Percentiles rank a stretch among this genome's conserved stretches.
These are phyloP conservation scores for Bacidia rubella DNA, from an alignment of 495 filamentous ascomycete species.

Conservation along the genomic window DNA sequence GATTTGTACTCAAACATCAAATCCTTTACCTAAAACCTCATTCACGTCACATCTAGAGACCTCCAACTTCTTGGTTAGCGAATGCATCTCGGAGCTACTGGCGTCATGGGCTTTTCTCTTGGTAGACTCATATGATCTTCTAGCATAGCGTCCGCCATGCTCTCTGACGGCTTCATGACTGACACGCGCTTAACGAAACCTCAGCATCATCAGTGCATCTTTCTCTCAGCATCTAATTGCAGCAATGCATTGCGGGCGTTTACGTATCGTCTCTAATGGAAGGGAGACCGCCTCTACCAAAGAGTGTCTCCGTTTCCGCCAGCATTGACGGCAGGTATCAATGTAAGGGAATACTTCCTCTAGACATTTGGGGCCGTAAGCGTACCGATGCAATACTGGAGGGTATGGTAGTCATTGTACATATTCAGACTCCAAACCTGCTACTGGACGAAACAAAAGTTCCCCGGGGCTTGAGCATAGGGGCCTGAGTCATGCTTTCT, in stretches of 20 bases:
- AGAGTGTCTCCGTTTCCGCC: no score
- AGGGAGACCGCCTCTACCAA: background rate
- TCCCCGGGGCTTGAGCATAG: no score
- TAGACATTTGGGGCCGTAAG: no score
- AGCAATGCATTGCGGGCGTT: background rate
- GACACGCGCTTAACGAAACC: conserved; percentile 14
- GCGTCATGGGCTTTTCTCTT: background rate
- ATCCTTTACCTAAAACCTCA: background rate
- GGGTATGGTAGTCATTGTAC: no score
- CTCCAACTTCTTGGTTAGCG: background rate
- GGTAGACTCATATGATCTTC: conserved; percentile 5
- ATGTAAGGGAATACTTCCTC: no score
- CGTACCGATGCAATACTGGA: no score
- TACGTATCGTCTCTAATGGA: background rate
- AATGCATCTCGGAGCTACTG: background rate
- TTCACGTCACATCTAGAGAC: background rate
- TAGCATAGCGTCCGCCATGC: conserved; percentile 13
- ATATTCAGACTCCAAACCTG: no score
- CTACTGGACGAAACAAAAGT: no score
- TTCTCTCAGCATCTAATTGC: background rate
- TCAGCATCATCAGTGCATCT: background rate
- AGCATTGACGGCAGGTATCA: no score
- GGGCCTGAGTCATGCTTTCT: no score
- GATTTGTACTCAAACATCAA: background rate
- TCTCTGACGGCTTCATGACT: conserved; percentile 9